Evolutionary conservation across 176 grass and related monocot genomes (phyloP), one percentile per base, ranked within the genome.

Genomic region (Juncus effusus): DNA sequence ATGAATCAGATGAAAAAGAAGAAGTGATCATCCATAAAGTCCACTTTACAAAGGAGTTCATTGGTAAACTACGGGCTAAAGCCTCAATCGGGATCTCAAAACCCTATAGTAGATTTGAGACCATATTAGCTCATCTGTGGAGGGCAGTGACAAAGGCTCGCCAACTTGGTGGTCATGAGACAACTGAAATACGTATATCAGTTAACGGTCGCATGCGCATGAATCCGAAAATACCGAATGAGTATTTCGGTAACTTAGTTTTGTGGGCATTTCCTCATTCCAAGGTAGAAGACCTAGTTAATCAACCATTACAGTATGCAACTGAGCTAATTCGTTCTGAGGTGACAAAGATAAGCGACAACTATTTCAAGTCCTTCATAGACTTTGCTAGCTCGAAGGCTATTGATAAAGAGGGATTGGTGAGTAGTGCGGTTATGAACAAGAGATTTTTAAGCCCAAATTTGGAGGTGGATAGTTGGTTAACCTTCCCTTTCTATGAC

Each of bases 401-500:
- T 10, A 58, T 84, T 13, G 51, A 70, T 45, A 38, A 28, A 7
- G 88, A 91, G 61, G 75, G 61, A n/a, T 55, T 91, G 38, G 81
- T 72, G 44, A 49, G 72, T 44, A 87, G 77, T n/a, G 84, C 84
- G 1, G 70, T 83, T 51, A 50, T 79, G 53, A 56, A 67, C 13
- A 70, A 79, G 75, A 69, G 56, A 54, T 78, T 70, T 65, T 38
- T 81, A 2, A 78, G 88, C 59, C 88, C 88, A 4, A 13, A 91
- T 70, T 16, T 91, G 37, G 88, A 91, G 77, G 88, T 91, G 3
- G 79, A 91, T 53, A 81, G 80, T 59, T 91, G 88, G 88, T 56
- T 84, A 2, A 75, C 75, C 3, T 73, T 91, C 14, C 88, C 88
- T 2, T 87, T 91, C 64, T 60, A 84, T 53, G 77, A 81, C 61